These are phyloP conservation scores for Trichomonas tenax DNA, from an alignment of 208 protist genomes.

Conservation along the genomic window DNA sequence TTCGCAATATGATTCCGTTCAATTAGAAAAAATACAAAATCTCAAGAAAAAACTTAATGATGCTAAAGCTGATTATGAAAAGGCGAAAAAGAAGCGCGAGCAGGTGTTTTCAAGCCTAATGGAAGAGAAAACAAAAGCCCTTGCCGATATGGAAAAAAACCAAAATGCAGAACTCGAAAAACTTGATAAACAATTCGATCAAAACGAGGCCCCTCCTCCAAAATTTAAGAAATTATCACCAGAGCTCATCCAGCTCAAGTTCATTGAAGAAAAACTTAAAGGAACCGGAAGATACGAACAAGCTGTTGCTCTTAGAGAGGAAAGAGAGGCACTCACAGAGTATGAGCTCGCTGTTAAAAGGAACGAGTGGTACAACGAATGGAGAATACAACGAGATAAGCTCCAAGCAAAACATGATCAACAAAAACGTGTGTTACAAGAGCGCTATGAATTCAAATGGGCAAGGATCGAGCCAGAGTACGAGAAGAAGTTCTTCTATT, in stretches of 20 bases:
- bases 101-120: neutral
- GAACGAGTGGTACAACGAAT: neutral
- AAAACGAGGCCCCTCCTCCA: neutral
- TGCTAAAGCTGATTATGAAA: neutral
- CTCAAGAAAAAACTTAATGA: neutral
- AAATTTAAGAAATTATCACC: neutral
- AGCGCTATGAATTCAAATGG: neutral
- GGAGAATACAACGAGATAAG: neutral
- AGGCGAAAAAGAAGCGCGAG: neutral
- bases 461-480: neutral
- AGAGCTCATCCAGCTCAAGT: neutral
- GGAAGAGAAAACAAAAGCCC: neutral
- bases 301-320: neutral
- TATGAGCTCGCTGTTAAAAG: neutral
- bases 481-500: neutral
- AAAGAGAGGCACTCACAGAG: neutral
- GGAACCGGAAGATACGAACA: neutral
- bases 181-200: neutral
- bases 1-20: neutral
- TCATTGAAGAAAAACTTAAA: neutral
- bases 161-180: neutral
- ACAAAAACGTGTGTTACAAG: neutral
- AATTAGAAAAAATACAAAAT: neutral
- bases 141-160: neutral
- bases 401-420: neutral